Conservation (phyloP, 1,284 basidiomycete genomes). For the Ceratobasidium sp. region DNA sequence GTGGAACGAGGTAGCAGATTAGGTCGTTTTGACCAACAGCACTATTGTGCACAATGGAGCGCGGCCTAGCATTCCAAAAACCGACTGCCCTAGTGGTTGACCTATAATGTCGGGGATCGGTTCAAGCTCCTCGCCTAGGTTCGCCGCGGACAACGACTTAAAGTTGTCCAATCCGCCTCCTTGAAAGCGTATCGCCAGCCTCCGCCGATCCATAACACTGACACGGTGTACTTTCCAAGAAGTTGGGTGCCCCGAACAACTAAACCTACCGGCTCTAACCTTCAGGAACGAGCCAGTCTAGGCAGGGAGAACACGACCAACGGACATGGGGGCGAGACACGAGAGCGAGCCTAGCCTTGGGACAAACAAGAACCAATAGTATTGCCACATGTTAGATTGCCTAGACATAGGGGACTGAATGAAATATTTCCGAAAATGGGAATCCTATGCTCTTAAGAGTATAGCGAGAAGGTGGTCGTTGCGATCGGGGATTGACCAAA, state of each 20-base stretch:
- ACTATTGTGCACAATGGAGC: no score
- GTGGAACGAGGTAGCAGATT: no score
- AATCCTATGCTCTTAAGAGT: background rate
- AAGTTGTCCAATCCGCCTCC: background rate
- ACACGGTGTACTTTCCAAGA: background rate
- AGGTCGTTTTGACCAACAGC: no score
- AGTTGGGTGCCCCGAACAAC: background rate
- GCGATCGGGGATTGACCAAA: slow-evolving; percentile 1
- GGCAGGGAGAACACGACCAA: background rate
- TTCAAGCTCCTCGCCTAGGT: background rate
- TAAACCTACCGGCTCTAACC: background rate
- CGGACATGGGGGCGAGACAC: no score
- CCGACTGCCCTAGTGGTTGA: background rate
- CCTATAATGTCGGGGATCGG: background rate
- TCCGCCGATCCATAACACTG: slow-evolving; percentile 7
- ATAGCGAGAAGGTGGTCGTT: slow-evolving; percentile 16
- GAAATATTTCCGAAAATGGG: background rate
- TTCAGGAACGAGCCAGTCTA: background rate
- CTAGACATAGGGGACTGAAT: background rate
- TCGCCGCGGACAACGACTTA: background rate
- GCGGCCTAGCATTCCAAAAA: no score
- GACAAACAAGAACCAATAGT: background rate
- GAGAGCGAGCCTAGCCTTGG: background rate
- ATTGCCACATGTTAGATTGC: background rate
- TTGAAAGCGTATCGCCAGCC: background rate